Evolutionary conservation across 2,329 filamentous ascomycete genomes (phyloP), one percentile per base, ranked within the genome.

Genomic region (Ascomycota sp.): DNA sequence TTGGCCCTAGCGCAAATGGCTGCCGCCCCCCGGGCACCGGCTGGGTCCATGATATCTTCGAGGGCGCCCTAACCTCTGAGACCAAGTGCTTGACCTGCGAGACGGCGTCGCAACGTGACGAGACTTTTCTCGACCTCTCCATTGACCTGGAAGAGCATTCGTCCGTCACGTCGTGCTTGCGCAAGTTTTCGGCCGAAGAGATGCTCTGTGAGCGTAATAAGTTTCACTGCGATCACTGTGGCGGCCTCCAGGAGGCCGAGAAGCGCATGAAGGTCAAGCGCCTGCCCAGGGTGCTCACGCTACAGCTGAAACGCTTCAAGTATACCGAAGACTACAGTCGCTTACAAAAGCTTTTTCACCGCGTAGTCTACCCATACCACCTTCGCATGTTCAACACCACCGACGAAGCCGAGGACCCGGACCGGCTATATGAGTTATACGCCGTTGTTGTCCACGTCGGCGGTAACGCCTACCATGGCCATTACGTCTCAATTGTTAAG

Each of bases 211-310:
- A 98, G 56, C 69, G 85, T 35, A 95, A 98, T 59, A 98, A 98
- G 48, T 98, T 98, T 40, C 86, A 98, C 47, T 98, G 89, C 55
- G 89, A 98, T 49, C 85, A 85, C 43, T 98, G 89, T 42, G 89
- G 89, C 31, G 89, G 89, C 3, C 59, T 98, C 32, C 89, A 98
- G 52, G 89, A 98, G 55, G 89, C 89, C 0, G 89, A 98, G 52
- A 98, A 95, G 60, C 71, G 89, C 38, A 98, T 98, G 89, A 98
- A 95, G 61, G 86, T 98, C 42, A 95, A 98, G 59, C 71, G 80
- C 31, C 57, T 95, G 45, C 89, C 89, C 4, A 83, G 81, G 45
- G 82, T 98, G 35, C 56, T 98, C 38, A 85, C 89, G 4, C 58
- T 98, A 33, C 89, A 98, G 47, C 56, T 98, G 37, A 98, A 98